Evolutionary conservation across 108 stramenopile genomes (phyloP), one percentile per base, ranked within the genome.

Genomic region (Tribonema minus): DNA sequence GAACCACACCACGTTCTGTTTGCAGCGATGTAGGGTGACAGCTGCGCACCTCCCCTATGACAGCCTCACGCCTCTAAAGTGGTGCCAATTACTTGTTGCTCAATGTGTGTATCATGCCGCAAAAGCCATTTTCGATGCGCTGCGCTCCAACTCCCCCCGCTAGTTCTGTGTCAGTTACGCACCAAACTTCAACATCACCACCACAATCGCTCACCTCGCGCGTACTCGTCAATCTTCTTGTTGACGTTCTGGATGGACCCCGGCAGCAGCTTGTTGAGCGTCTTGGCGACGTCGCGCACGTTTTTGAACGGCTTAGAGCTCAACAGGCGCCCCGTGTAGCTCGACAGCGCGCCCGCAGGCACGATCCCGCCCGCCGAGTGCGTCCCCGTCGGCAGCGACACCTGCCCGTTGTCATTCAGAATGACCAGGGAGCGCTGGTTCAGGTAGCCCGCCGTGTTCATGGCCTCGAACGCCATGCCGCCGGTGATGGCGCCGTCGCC

Each of bases 401-500:
- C 96, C 87, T 97, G 96, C 46, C 95, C 95, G 88, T 97, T 97
- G 88, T 97, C 96, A 77, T 97, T 97, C 60, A 97, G 85, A 27
- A 97, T 90, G 60, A 95, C 95, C 84, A 97, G 92, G 93, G 95
- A 94, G 29, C 96, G 85, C n/a, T 84, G 82, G 60, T 86, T 88
- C 65, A 97, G 85, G 70, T 95, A 97, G 23, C 94, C 95, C 12
- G 95, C 96, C 67, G 85, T 91, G 86, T 97, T 97, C 95, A 97
- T 95, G 39, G 96, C 96, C 87, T 97, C 96, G 81, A 93, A 97
- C 25, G 96, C 96, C 96, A 97, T 97, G 30, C 96, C 96, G 32
- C 96, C 96, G 15, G 94, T 97, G 80, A 97, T 97, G 76, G 96
- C 96, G 33, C 96, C 96, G 85, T 97, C 96, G 28, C 96, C 96